Percentiles rank a stretch among this genome's conserved stretches.
These are phyloP conservation scores for Rugonectria rugulosa DNA, from an alignment of 2,329 filamentous ascomycete species.

Conservation along the genomic window DNA sequence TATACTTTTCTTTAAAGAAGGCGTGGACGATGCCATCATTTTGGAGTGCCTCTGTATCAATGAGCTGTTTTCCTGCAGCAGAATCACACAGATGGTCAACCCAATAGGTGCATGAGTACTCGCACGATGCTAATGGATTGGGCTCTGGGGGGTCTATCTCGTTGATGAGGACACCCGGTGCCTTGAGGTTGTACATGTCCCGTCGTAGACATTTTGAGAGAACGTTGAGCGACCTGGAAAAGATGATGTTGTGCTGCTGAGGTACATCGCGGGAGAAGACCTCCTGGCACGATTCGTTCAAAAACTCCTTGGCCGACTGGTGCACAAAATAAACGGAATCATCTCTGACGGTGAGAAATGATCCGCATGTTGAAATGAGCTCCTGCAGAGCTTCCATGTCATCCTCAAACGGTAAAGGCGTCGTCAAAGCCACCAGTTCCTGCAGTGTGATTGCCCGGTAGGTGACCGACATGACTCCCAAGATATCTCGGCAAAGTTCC, in stretches of 20 bases:
- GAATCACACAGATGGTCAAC: constrained; percentile 22
- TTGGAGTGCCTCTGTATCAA: background rate
- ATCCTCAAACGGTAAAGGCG: too few species aligned
- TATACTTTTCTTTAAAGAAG: background rate
- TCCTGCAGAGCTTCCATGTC: background rate
- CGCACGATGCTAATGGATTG: constrained; percentile 23
- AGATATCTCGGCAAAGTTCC: background rate
- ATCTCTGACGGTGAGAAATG: background rate
- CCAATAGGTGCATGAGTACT: constrained; percentile 32
- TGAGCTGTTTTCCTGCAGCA: background rate
- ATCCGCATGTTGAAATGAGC: background rate
- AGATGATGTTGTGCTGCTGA: constrained; percentile 41
- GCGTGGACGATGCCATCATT: background rate
- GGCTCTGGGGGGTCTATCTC: constrained; percentile 17
- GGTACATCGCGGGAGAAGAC: constrained; percentile 42
- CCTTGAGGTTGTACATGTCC: constrained; percentile 45
- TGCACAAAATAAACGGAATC: constrained; percentile 47
- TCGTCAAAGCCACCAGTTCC: too few species aligned
- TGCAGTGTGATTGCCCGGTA: background rate
- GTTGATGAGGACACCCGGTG: constrained; percentile 17
- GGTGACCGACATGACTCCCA: background rate
- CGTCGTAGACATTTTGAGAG: constrained; percentile 42
- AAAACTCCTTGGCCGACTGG: constrained; percentile 52
- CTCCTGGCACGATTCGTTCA: constrained; percentile 34
- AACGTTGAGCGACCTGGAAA: constrained; percentile 43